phyloP scores from a whole-genome alignment of 305 asterid species.

The Vinca major region DNA sequence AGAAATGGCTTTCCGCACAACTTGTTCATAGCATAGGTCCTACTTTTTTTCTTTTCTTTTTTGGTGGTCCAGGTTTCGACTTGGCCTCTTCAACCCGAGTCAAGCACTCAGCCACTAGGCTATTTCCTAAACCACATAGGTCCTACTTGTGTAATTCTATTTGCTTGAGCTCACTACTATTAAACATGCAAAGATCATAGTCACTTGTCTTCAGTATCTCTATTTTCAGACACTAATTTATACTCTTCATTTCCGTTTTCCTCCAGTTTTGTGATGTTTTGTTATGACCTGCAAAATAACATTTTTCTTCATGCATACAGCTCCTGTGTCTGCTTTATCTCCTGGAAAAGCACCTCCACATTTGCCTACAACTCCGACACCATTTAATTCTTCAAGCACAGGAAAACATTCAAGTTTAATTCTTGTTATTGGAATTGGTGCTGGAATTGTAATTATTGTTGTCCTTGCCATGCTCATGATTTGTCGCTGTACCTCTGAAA shows the following conservation, averaged over 20 bases:
- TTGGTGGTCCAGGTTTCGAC: too few relatives aligned
- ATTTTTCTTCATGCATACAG: constrained; percentile 33
- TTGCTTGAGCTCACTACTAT: neutral
- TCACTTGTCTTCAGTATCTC: neutral
- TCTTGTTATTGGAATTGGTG: constrained; percentile 64
- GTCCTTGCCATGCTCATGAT: constrained; percentile 41
- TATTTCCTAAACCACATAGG: neutral
- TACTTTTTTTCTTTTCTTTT: too few relatives aligned
- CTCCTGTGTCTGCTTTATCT: constrained; percentile 55
- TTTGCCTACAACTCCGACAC: constrained; percentile 54
- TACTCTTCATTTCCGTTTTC: neutral
- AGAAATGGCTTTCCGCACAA: neutral
- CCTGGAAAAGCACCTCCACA: constrained; percentile 47
- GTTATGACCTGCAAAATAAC: neutral
- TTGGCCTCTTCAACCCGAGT: too few relatives aligned
- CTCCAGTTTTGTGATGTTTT: neutral
- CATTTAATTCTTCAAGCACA: constrained; percentile 34
- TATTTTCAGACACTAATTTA: neutral
- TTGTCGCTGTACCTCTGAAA: constrained; percentile 52
- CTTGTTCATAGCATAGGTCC: neutral
- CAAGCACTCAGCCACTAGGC: too few relatives aligned
- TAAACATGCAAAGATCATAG: neutral
- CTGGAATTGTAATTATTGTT: constrained; percentile 49
- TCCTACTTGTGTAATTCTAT: neutral
- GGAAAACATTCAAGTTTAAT: constrained; percentile 47